Conservation (phyloP, 352 stramenopile genomes). For the Globisporangium okanoganense region DNA sequence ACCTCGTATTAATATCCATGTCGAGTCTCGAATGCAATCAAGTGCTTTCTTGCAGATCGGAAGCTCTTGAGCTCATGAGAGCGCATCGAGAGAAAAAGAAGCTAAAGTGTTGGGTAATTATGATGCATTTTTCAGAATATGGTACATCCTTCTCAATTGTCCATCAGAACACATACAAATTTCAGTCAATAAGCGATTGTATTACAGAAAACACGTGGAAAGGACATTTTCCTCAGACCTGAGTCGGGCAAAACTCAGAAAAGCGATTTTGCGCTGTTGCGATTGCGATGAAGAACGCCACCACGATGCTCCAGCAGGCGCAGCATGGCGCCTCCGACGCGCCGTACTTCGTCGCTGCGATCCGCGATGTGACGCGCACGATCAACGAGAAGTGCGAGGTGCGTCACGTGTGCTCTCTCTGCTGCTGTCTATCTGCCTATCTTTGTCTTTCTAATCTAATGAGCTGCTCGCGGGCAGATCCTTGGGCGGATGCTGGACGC, state of each 20-base stretch:
- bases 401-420: background rate
- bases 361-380: conserved; percentile 56
- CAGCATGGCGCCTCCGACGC: too few relatives aligned
- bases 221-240: background rate
- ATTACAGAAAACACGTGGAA: too few relatives aligned
- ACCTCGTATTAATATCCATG: too few relatives aligned
- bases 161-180: background rate
- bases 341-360: conserved; percentile 45
- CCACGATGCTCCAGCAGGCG: background rate
- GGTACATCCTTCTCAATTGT: background rate
- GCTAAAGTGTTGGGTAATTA: background rate
- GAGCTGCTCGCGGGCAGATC: conserved; percentile 26
- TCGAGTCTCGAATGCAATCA: too few relatives aligned
- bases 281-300: background rate
- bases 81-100: background rate
- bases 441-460: background rate
- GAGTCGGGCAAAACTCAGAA: background rate
- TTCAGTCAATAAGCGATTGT: background rate
- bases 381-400: conserved; percentile 76
- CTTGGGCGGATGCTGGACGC: conserved; percentile 61
- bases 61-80: too few relatives aligned
- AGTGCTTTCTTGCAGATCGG: too few relatives aligned
- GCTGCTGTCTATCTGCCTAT: too few relatives aligned
- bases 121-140: background rate
- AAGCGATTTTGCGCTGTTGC: too few relatives aligned